Evolutionary conservation across 805 yeast genomes (phyloP).

Genomic region (Saccharomycopsis lassenensis): DNA sequence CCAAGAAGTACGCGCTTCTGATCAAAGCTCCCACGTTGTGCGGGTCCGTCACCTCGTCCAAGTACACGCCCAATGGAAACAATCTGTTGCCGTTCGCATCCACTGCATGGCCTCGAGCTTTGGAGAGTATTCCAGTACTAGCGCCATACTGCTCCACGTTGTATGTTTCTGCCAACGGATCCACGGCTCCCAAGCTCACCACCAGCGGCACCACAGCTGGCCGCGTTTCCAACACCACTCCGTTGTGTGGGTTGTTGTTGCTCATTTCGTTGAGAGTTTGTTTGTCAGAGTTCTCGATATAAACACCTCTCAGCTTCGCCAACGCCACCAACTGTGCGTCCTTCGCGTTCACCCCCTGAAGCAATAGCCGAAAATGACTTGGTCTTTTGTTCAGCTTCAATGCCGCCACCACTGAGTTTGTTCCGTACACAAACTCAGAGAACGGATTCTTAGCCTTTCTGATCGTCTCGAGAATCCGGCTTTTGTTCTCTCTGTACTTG

Average conservation of each 20-base stretch:
- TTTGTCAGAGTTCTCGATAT: conserved; percentile 21
- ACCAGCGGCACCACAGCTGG: conserved; percentile 4
- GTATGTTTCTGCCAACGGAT: neutral
- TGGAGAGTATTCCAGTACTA: conserved; percentile 1
- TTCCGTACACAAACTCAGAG: conserved; percentile 66
- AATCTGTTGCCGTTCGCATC: neutral
- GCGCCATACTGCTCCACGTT: neutral
- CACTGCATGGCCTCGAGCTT: conserved; percentile 1
- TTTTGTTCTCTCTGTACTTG: neutral
- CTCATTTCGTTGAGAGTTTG: conserved; percentile 13
- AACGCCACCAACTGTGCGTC: conserved; percentile 33
- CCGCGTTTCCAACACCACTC: conserved; percentile 14
- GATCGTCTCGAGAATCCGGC: neutral
- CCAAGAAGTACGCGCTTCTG: conserved; percentile 45
- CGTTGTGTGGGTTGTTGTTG: conserved; percentile 16
- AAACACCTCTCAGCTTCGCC: conserved; percentile 31
- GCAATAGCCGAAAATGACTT: conserved; percentile 38
- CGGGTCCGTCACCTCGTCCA: conserved; percentile 50
- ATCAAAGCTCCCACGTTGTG: conserved; percentile 49
- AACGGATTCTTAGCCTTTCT: conserved; percentile 29
- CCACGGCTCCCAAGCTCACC: conserved; percentile 6
- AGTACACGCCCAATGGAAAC: conserved; percentile 39
- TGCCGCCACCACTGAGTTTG: conserved; percentile 65
- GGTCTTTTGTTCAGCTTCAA: conserved; percentile 41
- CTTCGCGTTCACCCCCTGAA: conserved; percentile 31